Conservation (phyloP, 2,329 filamentous ascomycete genomes). For the Madurella fahalii region DNA sequence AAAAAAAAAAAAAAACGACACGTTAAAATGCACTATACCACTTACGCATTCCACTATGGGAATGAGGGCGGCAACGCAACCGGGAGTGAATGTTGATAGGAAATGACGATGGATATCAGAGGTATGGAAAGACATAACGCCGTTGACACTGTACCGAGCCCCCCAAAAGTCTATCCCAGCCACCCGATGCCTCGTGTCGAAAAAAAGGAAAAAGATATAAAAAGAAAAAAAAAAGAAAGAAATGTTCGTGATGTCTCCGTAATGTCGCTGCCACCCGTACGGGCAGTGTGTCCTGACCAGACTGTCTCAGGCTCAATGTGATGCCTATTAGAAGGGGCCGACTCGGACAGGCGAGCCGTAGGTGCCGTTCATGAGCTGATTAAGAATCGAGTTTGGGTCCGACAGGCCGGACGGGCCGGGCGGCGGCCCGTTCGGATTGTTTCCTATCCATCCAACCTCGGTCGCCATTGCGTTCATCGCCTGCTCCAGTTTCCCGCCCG, state of each 20-base stretch:
- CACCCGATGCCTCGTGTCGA: conserved; percentile 11
- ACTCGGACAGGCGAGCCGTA: conserved; percentile 59
- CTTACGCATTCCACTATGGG: background rate
- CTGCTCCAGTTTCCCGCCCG: conserved; percentile 72
- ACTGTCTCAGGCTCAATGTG: too few relatives aligned
- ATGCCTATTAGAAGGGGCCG: conserved; percentile 51
- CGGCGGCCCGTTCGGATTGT: conserved; percentile 29
- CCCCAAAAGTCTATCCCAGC: conserved; percentile 23
- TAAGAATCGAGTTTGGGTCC: conserved; percentile 54
- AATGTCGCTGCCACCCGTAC: background rate
- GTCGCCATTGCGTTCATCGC: conserved; percentile 74
- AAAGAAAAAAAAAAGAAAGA: too few relatives aligned
- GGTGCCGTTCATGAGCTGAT: conserved; percentile 58
- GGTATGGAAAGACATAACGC: conserved; percentile 18
- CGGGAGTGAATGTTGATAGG: conserved; percentile 1
- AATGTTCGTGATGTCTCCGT: conserved; percentile 12
- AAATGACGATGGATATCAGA: conserved; percentile 20
- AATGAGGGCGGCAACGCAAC: background rate
- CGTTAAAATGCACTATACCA: background rate
- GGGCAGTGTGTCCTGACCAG: conserved; percentile 3
- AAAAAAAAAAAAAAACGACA: conserved; percentile 6
- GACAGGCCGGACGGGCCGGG: conserved; percentile 34
- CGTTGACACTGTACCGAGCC: conserved; percentile 3
- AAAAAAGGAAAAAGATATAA: conserved; percentile 9
- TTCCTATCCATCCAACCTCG: conserved; percentile 74